These are phyloP conservation scores for Trichoderma semiorbis DNA, from an alignment of 2,329 filamentous ascomycete species.

Conservation along the genomic window DNA sequence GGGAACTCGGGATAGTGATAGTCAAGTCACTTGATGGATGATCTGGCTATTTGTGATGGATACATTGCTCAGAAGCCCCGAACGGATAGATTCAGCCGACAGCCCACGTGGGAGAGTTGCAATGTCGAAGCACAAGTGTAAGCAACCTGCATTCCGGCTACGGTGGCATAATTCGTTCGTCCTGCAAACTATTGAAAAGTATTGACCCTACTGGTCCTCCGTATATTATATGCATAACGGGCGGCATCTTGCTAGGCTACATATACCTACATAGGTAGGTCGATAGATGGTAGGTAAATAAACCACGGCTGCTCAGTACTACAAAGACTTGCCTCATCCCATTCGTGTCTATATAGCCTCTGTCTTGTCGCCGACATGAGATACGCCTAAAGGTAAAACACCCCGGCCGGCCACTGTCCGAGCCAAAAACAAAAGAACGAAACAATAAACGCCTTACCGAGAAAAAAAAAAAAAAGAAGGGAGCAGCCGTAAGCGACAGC, in stretches of 20 bases:
- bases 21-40: not conserved
- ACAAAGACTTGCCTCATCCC: not conserved
- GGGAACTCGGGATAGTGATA: not conserved
- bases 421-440: not conserved
- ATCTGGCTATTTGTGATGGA: not conserved
- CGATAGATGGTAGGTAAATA: not conserved
- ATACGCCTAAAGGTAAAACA: not conserved
- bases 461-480: not conserved
- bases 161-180: not conserved
- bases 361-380: not conserved
- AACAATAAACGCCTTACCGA: not conserved
- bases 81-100: constrained; percentile 10
- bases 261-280: not conserved
- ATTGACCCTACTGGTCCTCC: not conserved
- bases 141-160: not conserved
- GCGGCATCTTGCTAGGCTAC: not conserved
- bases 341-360: not conserved
- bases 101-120: not conserved
- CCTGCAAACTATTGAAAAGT: not conserved
- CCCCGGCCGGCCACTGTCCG: not conserved
- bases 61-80: not conserved
- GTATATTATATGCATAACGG: not conserved
- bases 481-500: not conserved
- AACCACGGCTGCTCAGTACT: not conserved
- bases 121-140: not conserved